Base-by-base conservation (phyloP, 1,139 yeast species). In the Zygoascus meyerae region DNA sequence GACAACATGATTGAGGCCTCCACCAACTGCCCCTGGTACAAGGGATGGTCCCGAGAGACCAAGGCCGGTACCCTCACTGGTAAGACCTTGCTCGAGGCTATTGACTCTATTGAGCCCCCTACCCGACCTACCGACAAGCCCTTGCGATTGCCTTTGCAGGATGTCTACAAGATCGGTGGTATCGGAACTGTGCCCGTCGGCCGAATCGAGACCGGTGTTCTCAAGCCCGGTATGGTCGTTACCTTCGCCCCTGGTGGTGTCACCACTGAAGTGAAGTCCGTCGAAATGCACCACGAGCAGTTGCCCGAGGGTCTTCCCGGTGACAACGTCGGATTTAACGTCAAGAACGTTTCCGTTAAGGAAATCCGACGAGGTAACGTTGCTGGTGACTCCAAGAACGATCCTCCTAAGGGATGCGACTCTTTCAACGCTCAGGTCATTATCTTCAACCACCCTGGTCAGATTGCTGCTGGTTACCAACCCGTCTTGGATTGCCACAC, bases 341-440 rank as follows among this genome's bases (percentile, higher is more conserved):
- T 84, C 72, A 85, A 84, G 89, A 84, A 84, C 78, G 94, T 84
- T 69, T 85, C 94, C 74, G 92, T 85, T 64, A 84, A 84, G 84
- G 95, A 84, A 70, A 84, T 84, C 70, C 84, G 92, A 77, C 86
- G 94, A 81, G 95, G 95, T 79, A 84, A 85, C 86, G 95, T 84
- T 66, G 78, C 86, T 75, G 94, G 94, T 83, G 94, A 85, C 85
- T 79, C 92, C 74, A 85, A 85, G 86, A 82, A 83, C 82, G 95
- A 85, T 70, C 94, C 95, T 71, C 94, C 95, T 69, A 73, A 74
- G 78, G 94, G 79, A 68, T 72, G 81, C 73, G 85, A 77, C 60
- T 81, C 86, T 66, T 84, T 85, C 89, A 81, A 77, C 71, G 92
- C 94, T 70, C 92, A 85, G 75, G 92, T 84, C 64, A 84, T 84